Percentiles rank a stretch among this genome's conserved stretches.
phyloP scores from a whole-genome alignment of 805 yeast species.

The Yamadazyma tumulicola region DNA sequence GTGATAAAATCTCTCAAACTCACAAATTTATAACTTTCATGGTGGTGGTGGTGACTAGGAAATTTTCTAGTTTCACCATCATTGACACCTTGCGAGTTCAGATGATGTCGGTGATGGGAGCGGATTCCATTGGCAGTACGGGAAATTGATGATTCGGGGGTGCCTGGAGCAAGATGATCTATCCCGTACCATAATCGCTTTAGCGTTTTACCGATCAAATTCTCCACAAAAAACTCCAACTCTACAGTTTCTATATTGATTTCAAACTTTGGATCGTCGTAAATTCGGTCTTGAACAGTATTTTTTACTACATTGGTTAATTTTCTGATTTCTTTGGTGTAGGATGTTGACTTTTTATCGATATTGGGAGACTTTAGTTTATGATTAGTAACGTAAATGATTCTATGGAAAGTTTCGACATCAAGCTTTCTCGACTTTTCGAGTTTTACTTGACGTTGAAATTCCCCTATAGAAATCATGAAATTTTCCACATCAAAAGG shows the following conservation, averaged over 20 bases:
- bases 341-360: conserved; percentile 10
- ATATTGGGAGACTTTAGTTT: conserved; percentile 18
- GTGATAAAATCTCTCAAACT: conserved; percentile 29
- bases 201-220: conserved; percentile 32
- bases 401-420: conserved; percentile 44
- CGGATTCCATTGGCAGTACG: conserved; percentile 1
- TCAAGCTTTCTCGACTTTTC: conserved; percentile 54
- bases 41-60: conserved; percentile 1
- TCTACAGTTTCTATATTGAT: conserved; percentile 40
- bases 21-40: conserved; percentile 23
- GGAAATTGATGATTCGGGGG: too few species aligned
- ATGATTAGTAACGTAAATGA: conserved; percentile 34
- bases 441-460: conserved; percentile 68
- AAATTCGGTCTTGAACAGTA: conserved; percentile 62
- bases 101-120: conserved; percentile 11
- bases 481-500: conserved; percentile 76
- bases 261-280: conserved; percentile 14
- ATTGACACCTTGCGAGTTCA: neutral
- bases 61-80: neutral
- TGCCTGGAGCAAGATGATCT: conserved; percentile 4
- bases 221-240: conserved; percentile 30
- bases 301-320: conserved; percentile 66
- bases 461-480: conserved; percentile 62
- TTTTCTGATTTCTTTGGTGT: conserved; percentile 44
- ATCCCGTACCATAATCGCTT: conserved; percentile 33